Evolutionary conservation across 257 asterid species (phyloP), one percentile per base, ranked within the genome.

Genomic region (Handroanthus guayacan): DNA sequence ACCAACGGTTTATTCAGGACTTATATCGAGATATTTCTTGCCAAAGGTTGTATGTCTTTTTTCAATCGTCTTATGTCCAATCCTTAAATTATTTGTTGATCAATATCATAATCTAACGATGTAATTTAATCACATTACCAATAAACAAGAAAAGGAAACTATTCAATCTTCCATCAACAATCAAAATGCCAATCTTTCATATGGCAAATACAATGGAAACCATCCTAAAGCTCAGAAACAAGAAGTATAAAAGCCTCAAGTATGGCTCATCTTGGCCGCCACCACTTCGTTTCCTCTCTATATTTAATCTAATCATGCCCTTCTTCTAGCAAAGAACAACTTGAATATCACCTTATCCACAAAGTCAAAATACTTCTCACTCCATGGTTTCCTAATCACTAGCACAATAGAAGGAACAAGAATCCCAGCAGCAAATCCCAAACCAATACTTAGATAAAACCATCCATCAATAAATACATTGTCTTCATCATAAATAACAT

Each of bases 381-480:
- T 75, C 89, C 89, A 86, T 5, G 88, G 66, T 65, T 78, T 86
- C 67, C 68, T 66, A 48, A 85, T 13, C 14, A 61, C 70, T n/a
- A 86, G 31, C 13, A 80, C 64, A 13, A 76, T 17, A 71, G 16
- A 78, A 45, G 90, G 91, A 52, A 82, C 78, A 7, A 78, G 36
- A 72, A 87, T 75, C 6, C 89, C 93, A 8, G 58, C 83, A 18
- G 71, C 78, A 83, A 85, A 88, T 70, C 93, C 93, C 58, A 86
- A 44, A 5, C 82, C 93, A 38, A 88, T 56, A 56, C 94, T 84
- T 16, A 83, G 79, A 74, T 83, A 89, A 72, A 89, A 86, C 91
- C 90, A 84, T 62, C 58, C 6, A 36, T 88, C 84, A 12, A 72
- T 56, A 39, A 88, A 58, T 2, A 14, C 75, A 55, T 78, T 71